These are phyloP conservation scores for Vickermania spadyakhi DNA, from an alignment of 208 protist species.

Conservation along the genomic window DNA sequence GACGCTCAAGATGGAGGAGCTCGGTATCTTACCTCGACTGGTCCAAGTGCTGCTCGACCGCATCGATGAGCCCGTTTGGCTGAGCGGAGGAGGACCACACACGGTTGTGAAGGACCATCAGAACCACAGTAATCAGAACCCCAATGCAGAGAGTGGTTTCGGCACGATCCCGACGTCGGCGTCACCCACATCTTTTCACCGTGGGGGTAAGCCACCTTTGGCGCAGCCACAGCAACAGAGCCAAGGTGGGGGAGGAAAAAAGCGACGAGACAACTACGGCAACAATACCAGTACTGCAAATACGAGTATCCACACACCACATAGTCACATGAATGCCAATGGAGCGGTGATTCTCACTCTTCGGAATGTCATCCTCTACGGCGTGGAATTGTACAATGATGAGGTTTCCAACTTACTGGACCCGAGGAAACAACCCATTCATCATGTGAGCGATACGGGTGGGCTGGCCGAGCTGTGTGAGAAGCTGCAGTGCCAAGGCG, in stretches of 20 bases:
- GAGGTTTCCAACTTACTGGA: conserved; percentile 72
- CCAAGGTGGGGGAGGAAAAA: not conserved
- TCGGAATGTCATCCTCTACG: conserved; percentile 67
- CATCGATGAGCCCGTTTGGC: conserved; percentile 29
- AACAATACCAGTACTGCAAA: conserved; percentile 1
- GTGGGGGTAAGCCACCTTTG: not conserved
- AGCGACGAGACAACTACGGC: not conserved
- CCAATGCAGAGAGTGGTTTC: not conserved
- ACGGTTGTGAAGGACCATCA: not conserved
- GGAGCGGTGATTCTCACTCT: conserved; percentile 33
- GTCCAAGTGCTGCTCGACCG: conserved; percentile 72
- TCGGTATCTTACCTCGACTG: conserved; percentile 76
- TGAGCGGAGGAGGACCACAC: conserved; percentile 14
- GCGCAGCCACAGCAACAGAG: not conserved
- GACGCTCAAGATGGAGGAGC: conserved; percentile 7
- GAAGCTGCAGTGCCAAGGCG: conserved; percentile 37
- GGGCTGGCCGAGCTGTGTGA: conserved; percentile 60
- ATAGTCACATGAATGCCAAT: too few relatives aligned
- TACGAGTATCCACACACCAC: too few relatives aligned
- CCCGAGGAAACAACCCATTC: conserved; percentile 52
- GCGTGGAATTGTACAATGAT: conserved; percentile 83
- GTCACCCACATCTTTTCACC: too few relatives aligned
- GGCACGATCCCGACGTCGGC: not conserved
- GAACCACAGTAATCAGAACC: conserved; percentile 1
- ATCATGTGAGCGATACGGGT: conserved; percentile 53